Conservation (phyloP, 768 basidiomycete genomes). For the Boletus sensibilis region DNA sequence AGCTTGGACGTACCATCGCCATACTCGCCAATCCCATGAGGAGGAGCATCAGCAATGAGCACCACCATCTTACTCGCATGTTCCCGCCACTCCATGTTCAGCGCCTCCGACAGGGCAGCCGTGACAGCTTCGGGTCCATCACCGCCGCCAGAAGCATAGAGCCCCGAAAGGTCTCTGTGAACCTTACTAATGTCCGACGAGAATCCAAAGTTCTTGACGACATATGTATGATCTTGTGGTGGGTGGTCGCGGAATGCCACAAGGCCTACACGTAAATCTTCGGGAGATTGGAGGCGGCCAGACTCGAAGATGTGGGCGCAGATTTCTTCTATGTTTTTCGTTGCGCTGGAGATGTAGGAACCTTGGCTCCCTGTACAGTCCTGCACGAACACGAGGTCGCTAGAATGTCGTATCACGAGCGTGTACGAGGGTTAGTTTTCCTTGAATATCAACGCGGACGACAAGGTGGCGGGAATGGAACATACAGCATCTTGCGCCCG, state of each 20-base stretch:
- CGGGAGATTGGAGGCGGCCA: conserved; percentile 80
- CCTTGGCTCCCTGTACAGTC: conserved; percentile 94
- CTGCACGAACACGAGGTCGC: conserved; percentile 93
- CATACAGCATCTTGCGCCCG: conserved; percentile 74
- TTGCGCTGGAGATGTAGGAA: conserved; percentile 89
- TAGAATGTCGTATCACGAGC: conserved; percentile 28
- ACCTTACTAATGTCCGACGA: conserved; percentile 88
- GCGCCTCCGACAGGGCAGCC: conserved; percentile 81
- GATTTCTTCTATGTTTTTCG: conserved; percentile 95
- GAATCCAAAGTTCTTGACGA: conserved; percentile 93
- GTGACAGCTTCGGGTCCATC: conserved; percentile 98
- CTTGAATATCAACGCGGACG: conserved; percentile 5
- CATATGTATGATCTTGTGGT: conserved; percentile 94
- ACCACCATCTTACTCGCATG: conserved; percentile 94
- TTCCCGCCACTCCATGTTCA: conserved; percentile 89
- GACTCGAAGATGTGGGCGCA: conserved; percentile 94
- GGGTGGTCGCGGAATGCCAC: conserved; percentile 97
- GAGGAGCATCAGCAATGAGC: conserved; percentile 95
- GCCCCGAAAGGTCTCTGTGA: conserved; percentile 74
- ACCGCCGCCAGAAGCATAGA: conserved; percentile 89
- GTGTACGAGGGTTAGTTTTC: conserved; percentile 15
- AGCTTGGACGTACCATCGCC: conserved; percentile 71
- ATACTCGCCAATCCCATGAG: conserved; percentile 96
- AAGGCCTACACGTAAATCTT: conserved; percentile 90
- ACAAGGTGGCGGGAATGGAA: conserved; percentile 14